Evolutionary conservation across 257 asterid species (phyloP).

Genomic region (Solanum piurae): DNA sequence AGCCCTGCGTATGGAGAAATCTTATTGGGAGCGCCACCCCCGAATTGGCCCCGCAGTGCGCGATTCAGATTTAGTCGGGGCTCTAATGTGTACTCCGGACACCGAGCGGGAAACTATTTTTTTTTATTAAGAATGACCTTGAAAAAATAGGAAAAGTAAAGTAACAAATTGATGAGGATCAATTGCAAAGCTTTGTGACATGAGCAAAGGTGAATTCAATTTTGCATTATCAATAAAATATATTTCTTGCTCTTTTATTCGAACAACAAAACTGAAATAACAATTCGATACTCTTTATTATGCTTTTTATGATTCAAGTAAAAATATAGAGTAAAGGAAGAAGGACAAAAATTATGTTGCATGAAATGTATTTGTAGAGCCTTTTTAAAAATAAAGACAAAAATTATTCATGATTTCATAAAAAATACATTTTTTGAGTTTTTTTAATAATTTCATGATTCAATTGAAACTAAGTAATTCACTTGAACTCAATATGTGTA

Average conservation of each 20-base stretch:
- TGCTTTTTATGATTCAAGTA: neutral
- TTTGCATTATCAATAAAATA: too few species aligned
- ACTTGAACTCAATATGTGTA: neutral
- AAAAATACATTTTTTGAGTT: too few species aligned
- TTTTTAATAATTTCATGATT: too few species aligned
- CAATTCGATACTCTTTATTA: neutral
- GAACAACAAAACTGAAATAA: too few species aligned
- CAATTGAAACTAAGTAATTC: neutral
- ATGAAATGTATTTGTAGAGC: neutral
- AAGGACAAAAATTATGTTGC: neutral
- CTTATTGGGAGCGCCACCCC: too few species aligned
- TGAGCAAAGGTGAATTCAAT: neutral
- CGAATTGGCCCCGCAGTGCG: too few species aligned
- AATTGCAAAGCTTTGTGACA: neutral
- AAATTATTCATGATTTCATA: too few species aligned
- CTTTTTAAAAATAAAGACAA: neutral
- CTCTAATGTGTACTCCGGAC: too few species aligned
- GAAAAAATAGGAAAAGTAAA: neutral
- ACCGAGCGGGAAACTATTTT: too few species aligned
- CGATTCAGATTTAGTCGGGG: too few species aligned
- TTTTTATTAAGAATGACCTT: neutral
- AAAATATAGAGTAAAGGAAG: neutral
- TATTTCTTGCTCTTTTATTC: neutral
- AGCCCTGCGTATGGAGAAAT: too few species aligned
- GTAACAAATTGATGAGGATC: neutral